Percentiles rank a stretch among this genome's conserved stretches.
phyloP scores from a whole-genome alignment of 768 basidiomycete species.

The Tulasnella sp. region DNA sequence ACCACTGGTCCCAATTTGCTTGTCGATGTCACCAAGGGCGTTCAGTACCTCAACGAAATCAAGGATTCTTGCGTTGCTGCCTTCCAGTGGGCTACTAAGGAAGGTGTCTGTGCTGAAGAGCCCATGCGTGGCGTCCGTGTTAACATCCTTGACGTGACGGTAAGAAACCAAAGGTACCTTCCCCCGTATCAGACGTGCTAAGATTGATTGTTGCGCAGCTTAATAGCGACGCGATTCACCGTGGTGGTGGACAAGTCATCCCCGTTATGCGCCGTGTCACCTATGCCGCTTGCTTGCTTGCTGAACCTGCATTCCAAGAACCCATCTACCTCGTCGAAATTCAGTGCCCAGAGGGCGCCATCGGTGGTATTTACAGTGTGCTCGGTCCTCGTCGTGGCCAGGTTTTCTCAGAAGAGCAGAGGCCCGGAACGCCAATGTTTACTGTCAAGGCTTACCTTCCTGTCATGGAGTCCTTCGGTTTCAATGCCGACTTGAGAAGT shows the following conservation, averaged over 20 bases:
- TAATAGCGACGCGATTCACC: slow-evolving; percentile 98
- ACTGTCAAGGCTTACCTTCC: slow-evolving; percentile 96
- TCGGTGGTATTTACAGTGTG: slow-evolving; percentile 93
- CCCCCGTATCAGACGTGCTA: slow-evolving; percentile 16
- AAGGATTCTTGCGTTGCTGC: slow-evolving; percentile 99
- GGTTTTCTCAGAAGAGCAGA: slow-evolving; percentile 96
- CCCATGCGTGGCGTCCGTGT: slow-evolving; percentile 97
- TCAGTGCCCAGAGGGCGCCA: slow-evolving; percentile 94
- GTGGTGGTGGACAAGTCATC: slow-evolving; percentile 98
- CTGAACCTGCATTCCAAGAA: slow-evolving; percentile 88
- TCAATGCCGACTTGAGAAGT: slow-evolving; percentile 92
- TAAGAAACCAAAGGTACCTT: slow-evolving; percentile 28
- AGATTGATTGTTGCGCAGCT: slow-evolving; percentile 48
- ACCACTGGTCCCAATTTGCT: slow-evolving; percentile 95
- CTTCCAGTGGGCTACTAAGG: slow-evolving; percentile 99
- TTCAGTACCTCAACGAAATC: slow-evolving; percentile 99
- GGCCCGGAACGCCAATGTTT: slow-evolving; percentile 98
- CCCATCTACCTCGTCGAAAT: slow-evolving; percentile 98
- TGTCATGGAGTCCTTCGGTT: slow-evolving; percentile 90
- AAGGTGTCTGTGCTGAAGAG: slow-evolving; percentile 94
- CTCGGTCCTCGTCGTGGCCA: slow-evolving; percentile 97
- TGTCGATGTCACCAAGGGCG: slow-evolving; percentile 98
- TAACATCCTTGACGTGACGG: slow-evolving; percentile 94
- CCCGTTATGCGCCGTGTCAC: slow-evolving; percentile 94
- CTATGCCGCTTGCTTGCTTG: slow-evolving; percentile 93